A percentile compares a stretch with the other conserved stretches of the same genome.
Conservation (phyloP, 116 monocot species). For the Iris pallida region DNA sequence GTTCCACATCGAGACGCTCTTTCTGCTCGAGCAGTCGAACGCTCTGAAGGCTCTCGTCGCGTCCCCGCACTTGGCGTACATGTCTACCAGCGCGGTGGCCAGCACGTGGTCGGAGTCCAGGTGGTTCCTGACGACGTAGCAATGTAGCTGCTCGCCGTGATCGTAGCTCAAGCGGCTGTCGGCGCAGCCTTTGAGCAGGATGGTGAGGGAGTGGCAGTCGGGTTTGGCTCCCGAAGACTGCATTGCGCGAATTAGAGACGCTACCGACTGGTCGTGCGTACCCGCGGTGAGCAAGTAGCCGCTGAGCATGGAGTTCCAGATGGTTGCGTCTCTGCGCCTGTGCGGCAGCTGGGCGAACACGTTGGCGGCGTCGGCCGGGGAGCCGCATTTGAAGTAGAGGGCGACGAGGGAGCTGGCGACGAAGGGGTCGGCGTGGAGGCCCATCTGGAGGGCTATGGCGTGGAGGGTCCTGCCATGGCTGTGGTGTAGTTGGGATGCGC, state of each 20-base stretch:
- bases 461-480: constrained; percentile 28
- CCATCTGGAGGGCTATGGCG: constrained; percentile 20
- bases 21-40: constrained; percentile 14
- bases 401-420: constrained; percentile 44
- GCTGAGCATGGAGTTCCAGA: constrained; percentile 38
- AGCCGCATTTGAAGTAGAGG: constrained; percentile 27
- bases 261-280: constrained; percentile 2
- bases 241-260: constrained; percentile 20
- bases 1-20: constrained; percentile 31
- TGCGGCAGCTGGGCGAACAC: constrained; percentile 38
- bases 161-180: constrained; percentile 6
- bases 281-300: constrained; percentile 22
- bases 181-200: constrained; percentile 33
- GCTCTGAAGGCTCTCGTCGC: constrained; percentile 10
- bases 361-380: constrained; percentile 18
- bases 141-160: constrained; percentile 23
- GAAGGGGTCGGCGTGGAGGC: constrained; percentile 34
- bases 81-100: constrained; percentile 29
- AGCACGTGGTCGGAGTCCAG: constrained; percentile 21
- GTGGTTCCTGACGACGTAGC: constrained; percentile 24
- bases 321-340: constrained; percentile 25
- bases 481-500: constrained; percentile 13
- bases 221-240: constrained; percentile 25
- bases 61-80: constrained; percentile 25
- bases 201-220: constrained; percentile 27